phyloP scores from a whole-genome alignment of 177 flowering plant species.

The Vitis hybrid region DNA sequence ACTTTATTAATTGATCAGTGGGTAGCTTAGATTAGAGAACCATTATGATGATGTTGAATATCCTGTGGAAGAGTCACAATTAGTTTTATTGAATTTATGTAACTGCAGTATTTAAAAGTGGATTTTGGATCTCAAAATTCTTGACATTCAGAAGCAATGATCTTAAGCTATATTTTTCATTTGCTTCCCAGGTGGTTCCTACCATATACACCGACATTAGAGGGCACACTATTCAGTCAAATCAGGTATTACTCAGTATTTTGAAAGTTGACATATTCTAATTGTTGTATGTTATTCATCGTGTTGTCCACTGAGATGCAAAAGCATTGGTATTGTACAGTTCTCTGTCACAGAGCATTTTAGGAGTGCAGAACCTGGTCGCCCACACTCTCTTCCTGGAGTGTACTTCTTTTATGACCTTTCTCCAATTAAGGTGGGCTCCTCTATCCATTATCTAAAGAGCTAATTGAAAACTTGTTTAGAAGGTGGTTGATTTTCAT shows the following conservation, averaged over 20 bases:
- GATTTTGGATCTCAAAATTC: not conserved
- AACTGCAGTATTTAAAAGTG: not conserved
- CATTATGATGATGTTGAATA: not conserved
- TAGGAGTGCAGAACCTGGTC: constrained; percentile 43
- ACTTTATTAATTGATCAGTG: too few species aligned
- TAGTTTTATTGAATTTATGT: not conserved
- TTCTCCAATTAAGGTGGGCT: constrained; percentile 84
- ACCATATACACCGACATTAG: constrained; percentile 64
- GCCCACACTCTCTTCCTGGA: constrained; percentile 62
- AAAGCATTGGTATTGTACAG: constrained; percentile 33
- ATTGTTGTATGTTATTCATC: constrained; percentile 8
- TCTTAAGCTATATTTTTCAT: not conserved
- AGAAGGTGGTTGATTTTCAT: too few species aligned
- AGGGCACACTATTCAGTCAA: constrained; percentile 63
- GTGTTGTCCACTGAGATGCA: not conserved
- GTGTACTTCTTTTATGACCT: constrained; percentile 88
- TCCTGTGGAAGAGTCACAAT: not conserved
- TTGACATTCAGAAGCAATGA: not conserved
- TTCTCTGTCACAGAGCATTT: constrained; percentile 87
- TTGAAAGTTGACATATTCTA: not conserved
- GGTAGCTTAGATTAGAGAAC: too few species aligned
- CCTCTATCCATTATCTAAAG: constrained; percentile 1
- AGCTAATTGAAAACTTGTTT: not conserved
- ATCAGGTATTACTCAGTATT: constrained; percentile 53
- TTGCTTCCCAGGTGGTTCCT: constrained; percentile 70